Evolutionary conservation across 2,329 filamentous ascomycete species (phyloP), one percentile per base, ranked within the genome.

Genomic region (Aphanoascus verrucosus): DNA sequence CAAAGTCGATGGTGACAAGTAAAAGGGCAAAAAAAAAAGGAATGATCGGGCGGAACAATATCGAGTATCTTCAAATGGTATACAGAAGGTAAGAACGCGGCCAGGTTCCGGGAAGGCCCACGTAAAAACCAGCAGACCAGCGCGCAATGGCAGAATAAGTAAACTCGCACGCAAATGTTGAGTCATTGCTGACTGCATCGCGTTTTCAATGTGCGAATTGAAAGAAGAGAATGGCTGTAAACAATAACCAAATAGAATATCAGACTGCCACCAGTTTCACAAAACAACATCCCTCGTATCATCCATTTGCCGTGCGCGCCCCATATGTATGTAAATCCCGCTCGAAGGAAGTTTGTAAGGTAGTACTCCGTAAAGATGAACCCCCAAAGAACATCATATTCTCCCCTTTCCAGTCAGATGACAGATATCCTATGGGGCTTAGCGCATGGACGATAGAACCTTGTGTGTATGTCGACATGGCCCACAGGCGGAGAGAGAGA

Each of bases 331-430:
- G 23, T 28, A 28, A 28, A 37, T 49, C 32, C 34, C 34, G 11
- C 7, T 48, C 17, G 32, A 48, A 48, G 34, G 34, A 23, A 11
- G 45, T 14, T 5, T 28, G 23, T 28, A 28, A 28, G 23, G 23
- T 28, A 28, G 23, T 28, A 28, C 23, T 28, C 23, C 23, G 23
- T 28, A 28, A 28, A 28, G 23, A 28, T 28, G 23, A 28, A 28
- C 23, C 23, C 23, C 23, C 23, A 7, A 28, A 28, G 20, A 19
- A 23, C 6, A 15, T 15, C 15, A 37, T 28, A 8, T 20, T n/a
- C 28, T 38, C 8, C 46, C 35, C 46, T 23, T 49, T 28, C 23
- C 46, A 15, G 46, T 49, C 46, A 38, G 34, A 49, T 49, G 46
- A 49, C 32, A 32, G 35, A 38, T 8, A 11, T 41, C 19, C 46